Base-by-base conservation (phyloP, 495 filamentous ascomycete species). In the Aspergillus saccharolyticus region DNA sequence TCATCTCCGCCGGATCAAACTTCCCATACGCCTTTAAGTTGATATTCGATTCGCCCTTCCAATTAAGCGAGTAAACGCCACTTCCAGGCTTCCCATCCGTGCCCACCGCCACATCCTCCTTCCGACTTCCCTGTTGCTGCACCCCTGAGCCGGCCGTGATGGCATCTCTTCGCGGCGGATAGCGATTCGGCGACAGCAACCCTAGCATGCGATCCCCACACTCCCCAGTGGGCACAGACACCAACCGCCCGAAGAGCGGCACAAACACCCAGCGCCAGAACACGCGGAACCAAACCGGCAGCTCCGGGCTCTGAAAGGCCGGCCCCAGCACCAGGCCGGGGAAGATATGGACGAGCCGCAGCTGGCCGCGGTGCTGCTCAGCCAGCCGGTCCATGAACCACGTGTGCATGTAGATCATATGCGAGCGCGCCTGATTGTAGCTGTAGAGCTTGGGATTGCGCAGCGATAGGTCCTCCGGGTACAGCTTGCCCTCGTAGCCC, bases 371-470 rank as follows among this genome's bases (percentile, higher is more conserved):
- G 18, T 56, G 44, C 24, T 43, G 44, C 44, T 56, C 54, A 1
- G 54, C 54, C 28, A 56, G 16, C 0, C 2, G 17, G 10, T 56
- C 54, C 44, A 56, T 22, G 24, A 56, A 56, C 25, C 33, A 39
- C 0, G 54, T 56, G 18, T 56, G 54, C 54, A 56, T 56, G 44
- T 48, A 56, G n/a, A 30, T 21, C 54, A 56, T 56, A 24, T 56
- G 54, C 25, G 44, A 56, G 9, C 54, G 44, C 17, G 54, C 54
- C 20, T 42, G 54, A 2, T 44, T 39, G 45, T 56, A 56, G 17
- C 45, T 56, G 28, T 56, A 56, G n/a, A 20, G 18, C 5, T 16
- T 15, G 4, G 16, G 14, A 16, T 49, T 33, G 16, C 54, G 54
- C 7, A 56, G 54, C 12, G 54, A 56, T 25, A 56, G 54, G 22